Evolutionary conservation across 2,329 filamentous ascomycete genomes (phyloP), one percentile per base, ranked within the genome.

Genomic region (Cercospora sojina): DNA sequence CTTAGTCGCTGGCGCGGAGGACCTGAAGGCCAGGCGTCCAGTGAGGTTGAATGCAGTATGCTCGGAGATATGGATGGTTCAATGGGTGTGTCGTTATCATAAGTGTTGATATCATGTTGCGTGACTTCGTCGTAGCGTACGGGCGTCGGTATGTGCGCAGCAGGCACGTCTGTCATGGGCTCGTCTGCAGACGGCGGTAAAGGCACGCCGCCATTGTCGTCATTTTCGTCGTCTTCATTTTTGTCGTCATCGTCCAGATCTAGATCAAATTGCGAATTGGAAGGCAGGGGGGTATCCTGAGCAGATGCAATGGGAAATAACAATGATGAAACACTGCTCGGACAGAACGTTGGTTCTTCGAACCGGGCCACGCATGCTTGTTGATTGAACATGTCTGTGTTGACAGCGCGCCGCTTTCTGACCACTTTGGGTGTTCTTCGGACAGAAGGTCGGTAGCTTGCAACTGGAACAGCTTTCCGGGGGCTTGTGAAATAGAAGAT

Each of bases 401-500:
- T 65, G 60, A 69, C 49, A 10, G 64, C 43, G n/a, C 67, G 69
- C 53, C 66, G 66, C 53, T 64, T 66, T 57, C 65, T 72, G 59
- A 59, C 25, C 7, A 60, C 55, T 47, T 67, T 67, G 2, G 66
- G 64, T 59, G 64, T 70, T n/a, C 64, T 65, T 59, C 66, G 63
- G n/a, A 64, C 59, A 27, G 67, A 63, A 23, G 66, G 62, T 20
- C 65, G 66, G 47, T 63, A 64, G 49, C 61, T 71, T 31, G 63
- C 58, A 13, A 61, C 38, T 18, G 67, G 38, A 23, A 62, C 49
- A 60, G 67, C 61, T 62, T 68, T 66, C 5, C 49, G 59, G 38
- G 70, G 71, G 60, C 71, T 73, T 61, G 64, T 71, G 64, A 73
- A 74, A 62, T 73, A 71, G 65, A 73, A 74, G 60, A 75, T 69